A percentile compares a stretch with the other conserved stretches of the same genome.
phyloP scores from a whole-genome alignment of 371 early-diverging fungal genomes.

The Choanephora cucurbitarum region DNA sequence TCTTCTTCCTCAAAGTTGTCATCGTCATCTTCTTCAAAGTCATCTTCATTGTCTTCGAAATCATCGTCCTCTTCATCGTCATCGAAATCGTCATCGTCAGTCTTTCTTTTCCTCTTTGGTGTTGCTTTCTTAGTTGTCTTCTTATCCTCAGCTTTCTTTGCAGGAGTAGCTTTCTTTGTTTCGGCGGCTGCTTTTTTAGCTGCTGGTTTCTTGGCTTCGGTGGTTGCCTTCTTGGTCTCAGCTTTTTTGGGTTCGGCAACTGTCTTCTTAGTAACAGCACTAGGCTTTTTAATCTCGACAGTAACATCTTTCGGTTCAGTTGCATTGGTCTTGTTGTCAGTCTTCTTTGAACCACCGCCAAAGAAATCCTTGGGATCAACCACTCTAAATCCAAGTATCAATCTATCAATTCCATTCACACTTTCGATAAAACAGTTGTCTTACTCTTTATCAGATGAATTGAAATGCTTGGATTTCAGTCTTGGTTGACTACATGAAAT shows the following conservation, averaged over 20 bases:
- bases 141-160: not conserved
- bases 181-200: not conserved
- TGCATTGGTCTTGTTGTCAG: not conserved
- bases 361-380: constrained; percentile 13
- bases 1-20: constrained; percentile 25
- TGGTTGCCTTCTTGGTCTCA: not conserved
- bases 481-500: constrained; percentile 4
- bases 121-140: constrained; percentile 1
- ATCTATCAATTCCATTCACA: not conserved
- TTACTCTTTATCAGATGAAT: constrained; percentile 6
- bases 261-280: not conserved
- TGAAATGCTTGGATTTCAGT: not conserved
- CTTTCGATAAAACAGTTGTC: no score
- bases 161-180: not conserved
- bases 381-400: not conserved
- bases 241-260: not conserved
- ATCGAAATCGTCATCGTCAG: not conserved
- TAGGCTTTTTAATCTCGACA: not conserved
- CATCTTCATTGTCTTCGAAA: constrained; percentile 18
- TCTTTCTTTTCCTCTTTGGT: not conserved
- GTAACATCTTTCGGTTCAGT: not conserved
- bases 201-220: not conserved
- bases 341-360: not conserved
- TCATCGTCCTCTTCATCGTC: not conserved
- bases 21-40: constrained; percentile 23